phyloP scores from a whole-genome alignment of 169 alveolate genomes.

The Cryptosporidium canis region DNA sequence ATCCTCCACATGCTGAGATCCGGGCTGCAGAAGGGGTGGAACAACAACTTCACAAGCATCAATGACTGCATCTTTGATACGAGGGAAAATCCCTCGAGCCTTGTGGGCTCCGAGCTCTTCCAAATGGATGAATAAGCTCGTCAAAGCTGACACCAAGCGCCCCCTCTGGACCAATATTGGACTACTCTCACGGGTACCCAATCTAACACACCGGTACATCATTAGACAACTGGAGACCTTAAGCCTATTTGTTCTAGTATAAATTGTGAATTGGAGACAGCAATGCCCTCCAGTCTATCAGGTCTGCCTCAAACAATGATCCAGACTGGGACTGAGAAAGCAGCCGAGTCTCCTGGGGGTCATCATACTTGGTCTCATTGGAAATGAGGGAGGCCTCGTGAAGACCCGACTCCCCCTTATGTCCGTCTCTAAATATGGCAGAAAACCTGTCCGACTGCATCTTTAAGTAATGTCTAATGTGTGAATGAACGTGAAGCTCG shows the following conservation, averaged over 20 bases:
- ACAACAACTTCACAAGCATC: conserved; percentile 24
- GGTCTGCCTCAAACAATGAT: conserved; percentile 12
- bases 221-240: too few relatives aligned
- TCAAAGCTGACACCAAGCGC: background rate
- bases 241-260: background rate
- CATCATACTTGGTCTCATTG: background rate
- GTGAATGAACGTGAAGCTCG: conserved; percentile 11
- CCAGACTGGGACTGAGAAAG: background rate
- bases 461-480: background rate
- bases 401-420: background rate
- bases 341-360: background rate
- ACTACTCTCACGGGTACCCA: too few relatives aligned
- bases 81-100: background rate
- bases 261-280: background rate
- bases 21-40: conserved; percentile 58
- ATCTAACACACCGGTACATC: too few relatives aligned
- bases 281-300: conserved; percentile 33
- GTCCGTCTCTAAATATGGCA: background rate
- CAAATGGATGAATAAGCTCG: background rate
- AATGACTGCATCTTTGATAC: conserved; percentile 24
- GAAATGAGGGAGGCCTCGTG: background rate
- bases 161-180: background rate
- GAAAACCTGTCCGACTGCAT: background rate
- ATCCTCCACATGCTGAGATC: conserved; percentile 60
- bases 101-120: conserved; percentile 22